Evolutionary conservation across 2,329 filamentous ascomycete genomes (phyloP).

Genomic region (Leptographium galeiforme): DNA sequence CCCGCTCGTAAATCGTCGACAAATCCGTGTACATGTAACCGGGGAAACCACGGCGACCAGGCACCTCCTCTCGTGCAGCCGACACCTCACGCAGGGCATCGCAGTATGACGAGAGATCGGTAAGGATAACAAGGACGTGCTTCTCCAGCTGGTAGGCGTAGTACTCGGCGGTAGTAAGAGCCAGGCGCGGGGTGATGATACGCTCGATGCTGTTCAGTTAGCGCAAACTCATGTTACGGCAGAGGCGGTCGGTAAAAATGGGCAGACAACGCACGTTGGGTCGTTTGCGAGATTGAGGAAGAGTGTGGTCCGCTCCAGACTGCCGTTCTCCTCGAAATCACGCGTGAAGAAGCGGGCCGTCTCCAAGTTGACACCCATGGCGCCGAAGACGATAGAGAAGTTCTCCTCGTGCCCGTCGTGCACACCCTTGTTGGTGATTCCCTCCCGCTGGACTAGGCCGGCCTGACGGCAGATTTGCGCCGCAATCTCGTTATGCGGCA

Average conservation of each 20-base stretch:
- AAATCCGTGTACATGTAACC: slow-evolving; percentile 99
- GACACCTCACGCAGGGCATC: slow-evolving; percentile 98
- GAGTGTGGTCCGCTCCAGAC: slow-evolving; percentile 89
- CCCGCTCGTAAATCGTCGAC: slow-evolving; percentile 98
- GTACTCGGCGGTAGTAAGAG: slow-evolving; percentile 96
- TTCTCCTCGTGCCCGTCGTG: slow-evolving; percentile 98
- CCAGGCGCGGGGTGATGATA: slow-evolving; percentile 98
- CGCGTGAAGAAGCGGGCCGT: slow-evolving; percentile 96
- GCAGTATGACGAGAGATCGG: slow-evolving; percentile 94
- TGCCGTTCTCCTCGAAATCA: slow-evolving; percentile 98
- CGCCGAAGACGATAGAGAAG: slow-evolving; percentile 98
- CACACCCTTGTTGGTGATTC: slow-evolving; percentile 77
- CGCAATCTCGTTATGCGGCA: slow-evolving; percentile 98
- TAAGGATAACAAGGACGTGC: slow-evolving; percentile 97
- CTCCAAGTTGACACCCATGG: slow-evolving; percentile 99
- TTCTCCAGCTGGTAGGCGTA: slow-evolving; percentile 99
- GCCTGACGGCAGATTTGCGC: slow-evolving; percentile 98
- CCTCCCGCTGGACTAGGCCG: slow-evolving; percentile 68
- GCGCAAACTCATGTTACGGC: neutral
- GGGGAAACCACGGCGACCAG: slow-evolving; percentile 96
- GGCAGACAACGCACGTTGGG: slow-evolving; percentile 58
- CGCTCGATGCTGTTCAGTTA: slow-evolving; percentile 65
- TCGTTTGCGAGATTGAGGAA: slow-evolving; percentile 99
- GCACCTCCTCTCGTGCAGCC: slow-evolving; percentile 94
- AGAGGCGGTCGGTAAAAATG: neutral